Base-by-base conservation (phyloP, 164 flowering plant genomes). In the Chimonanthus praecox region DNA sequence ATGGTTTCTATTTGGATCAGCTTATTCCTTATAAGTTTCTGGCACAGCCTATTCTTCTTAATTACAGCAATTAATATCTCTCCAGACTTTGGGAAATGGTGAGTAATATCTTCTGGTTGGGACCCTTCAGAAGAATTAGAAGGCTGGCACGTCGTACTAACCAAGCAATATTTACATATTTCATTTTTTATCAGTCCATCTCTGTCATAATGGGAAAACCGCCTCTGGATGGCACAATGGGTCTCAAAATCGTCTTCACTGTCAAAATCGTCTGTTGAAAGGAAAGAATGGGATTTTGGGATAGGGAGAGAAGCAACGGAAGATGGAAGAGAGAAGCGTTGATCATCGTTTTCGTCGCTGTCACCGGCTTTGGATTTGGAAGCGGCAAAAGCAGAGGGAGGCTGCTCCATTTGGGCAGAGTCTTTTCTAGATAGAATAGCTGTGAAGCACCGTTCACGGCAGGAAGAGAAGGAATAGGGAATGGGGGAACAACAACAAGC, bases 31-130 rank as follows among this genome's bases (percentile, higher is more conserved):
- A 94, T 49, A 76, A 88, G 77, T 77, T 85, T 92, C 82, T 94
- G 97, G 75, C 87, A 88, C 3, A 86, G 79, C 75, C 97, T 87
- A 77, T 96, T 96, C 84, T 87, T 96, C 88, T 85, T 92, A 65
- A 96, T 87, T 58, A 97, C 95, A 75, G 90, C 94, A 82, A 90
- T 70, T 72, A 94, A 86, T 50, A 82, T 45, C 47, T 82, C 83
- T 3, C 88, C 98, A 71, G 84, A 64, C 64, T 79, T 79, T 16
- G 94, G 95, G 68, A 92, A 90, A 71, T 75, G 70, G 46, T 45
- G 20, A 51, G 68, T 49, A 5, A 33, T 47, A 64, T 64, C 76
- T 74, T 76, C 84, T 2, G 78, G 44, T 45, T 67, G 85, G 63
- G 83, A 74, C 82, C 80, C 70, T 74, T 77, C 86, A 71, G n/a